Evolutionary conservation across 139 green algal genomes (phyloP).

Genomic region (Micractinium conductrix): DNA sequence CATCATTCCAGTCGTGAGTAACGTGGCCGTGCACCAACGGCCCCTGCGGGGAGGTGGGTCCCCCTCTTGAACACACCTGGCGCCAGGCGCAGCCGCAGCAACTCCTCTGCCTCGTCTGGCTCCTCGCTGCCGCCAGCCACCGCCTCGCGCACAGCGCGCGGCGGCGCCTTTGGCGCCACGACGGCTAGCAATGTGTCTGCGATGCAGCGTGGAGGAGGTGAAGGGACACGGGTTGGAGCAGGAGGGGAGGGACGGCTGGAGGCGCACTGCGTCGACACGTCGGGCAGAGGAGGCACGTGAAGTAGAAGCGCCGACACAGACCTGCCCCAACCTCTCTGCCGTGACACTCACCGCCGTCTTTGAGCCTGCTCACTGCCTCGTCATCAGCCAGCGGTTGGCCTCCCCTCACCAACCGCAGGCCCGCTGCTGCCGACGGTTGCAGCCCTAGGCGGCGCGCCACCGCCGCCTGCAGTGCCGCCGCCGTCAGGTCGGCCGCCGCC

Average conservation of each 20-base stretch:
- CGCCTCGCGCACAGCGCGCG: constrained; percentile 6
- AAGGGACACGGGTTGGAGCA: background rate
- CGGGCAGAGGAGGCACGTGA: background rate
- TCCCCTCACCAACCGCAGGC: background rate
- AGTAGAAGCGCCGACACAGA: background rate
- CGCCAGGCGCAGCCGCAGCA: constrained; percentile 23
- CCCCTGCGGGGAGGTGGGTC: no score
- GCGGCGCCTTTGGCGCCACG: constrained; percentile 12
- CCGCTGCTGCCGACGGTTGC: background rate
- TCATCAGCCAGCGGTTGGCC: background rate
- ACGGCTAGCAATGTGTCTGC: constrained; percentile 35
- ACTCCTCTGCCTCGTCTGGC: constrained; percentile 10
- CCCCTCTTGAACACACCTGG: no score
- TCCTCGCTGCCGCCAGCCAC: background rate
- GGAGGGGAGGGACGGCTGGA: background rate
- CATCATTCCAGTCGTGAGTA: no score
- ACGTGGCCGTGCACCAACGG: no score
- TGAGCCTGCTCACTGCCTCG: constrained; percentile 1
- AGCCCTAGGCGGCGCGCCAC: background rate
- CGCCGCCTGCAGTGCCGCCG: background rate
- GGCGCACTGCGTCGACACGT: background rate
- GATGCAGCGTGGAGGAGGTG: background rate
- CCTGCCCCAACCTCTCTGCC: background rate
- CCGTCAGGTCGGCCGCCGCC: background rate
- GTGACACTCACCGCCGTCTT: background rate